Conservation (phyloP, 176 grass and related monocot species). For the Elymus sibiricus region DNA sequence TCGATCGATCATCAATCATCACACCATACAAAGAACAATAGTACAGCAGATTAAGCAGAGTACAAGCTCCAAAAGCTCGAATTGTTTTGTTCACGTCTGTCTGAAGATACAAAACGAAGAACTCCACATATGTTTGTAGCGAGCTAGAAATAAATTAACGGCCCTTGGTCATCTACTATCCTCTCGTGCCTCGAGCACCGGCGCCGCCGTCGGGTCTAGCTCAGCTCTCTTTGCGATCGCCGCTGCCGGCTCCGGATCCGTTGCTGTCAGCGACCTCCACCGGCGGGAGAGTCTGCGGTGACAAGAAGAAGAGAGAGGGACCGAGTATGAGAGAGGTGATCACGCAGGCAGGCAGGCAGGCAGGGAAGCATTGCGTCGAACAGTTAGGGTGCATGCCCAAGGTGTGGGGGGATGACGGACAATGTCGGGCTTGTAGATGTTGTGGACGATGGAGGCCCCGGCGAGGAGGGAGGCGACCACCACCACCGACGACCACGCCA, state of each 20-base stretch:
- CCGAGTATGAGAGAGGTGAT: no score
- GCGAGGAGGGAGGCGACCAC: slow-evolving; percentile 52
- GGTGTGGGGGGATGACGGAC: background rate
- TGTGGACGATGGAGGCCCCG: slow-evolving; percentile 46
- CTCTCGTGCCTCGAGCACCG: no score
- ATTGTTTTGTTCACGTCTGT: background rate
- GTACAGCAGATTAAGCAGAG: background rate
- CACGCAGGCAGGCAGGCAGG: background rate
- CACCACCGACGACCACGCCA: slow-evolving; percentile 50
- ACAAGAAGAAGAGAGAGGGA: background rate
- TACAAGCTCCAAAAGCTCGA: background rate
- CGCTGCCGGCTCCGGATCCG: background rate
- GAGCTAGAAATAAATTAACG: no score
- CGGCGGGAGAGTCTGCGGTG: slow-evolving; percentile 43
- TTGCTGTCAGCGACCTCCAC: background rate
- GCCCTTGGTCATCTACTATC: no score
- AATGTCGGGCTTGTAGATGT: slow-evolving; percentile 61
- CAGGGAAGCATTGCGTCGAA: slow-evolving; percentile 28
- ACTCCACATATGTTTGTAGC: background rate
- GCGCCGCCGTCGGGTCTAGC: background rate
- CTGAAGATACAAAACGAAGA: background rate
- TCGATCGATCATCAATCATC: no score
- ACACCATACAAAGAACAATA: background rate
- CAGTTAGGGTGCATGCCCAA: background rate
- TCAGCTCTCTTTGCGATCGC: background rate